Base-by-base conservation (phyloP, 2,329 filamentous ascomycete species). In the Aspergillus bombycis region DNA sequence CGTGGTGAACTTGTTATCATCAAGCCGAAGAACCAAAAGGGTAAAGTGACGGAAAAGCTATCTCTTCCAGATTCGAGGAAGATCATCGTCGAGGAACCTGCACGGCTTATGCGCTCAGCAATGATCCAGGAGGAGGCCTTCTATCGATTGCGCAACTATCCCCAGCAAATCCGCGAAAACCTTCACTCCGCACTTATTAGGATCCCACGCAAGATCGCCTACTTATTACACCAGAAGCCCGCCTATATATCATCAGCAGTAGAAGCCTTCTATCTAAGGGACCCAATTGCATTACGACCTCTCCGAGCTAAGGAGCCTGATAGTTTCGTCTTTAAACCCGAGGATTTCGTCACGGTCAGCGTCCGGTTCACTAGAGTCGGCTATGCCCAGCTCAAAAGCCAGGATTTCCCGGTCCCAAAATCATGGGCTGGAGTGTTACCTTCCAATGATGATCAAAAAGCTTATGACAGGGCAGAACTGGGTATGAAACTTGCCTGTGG, bases 401-500 rank as follows among this genome's bases (percentile, higher is more conserved):
- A 99, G 75, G 86, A 90, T 28, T 97, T 97, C 70, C 80, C 81
- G 57, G 81, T 88, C 0, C 84, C 91, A 0, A 88, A 88, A 2
- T 81, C 83, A 4, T 89, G 85, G 82, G 76, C 78, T 5, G 77
- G 74, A 2, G 81, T 80, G 10, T 69, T 85, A 6, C 81, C 77
- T 4, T 48, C 72, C 23, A 74, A 67, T 38, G 72, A 75, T 5
- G 30, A 80, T 70, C 43, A 88, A 82, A 88, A 80, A 75, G 65
- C 66, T 65, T 67, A 75, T 79, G 57, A 71, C 80, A 66, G 82
- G 56, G 79, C 82, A 1, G 90, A 94, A 61, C 81, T 91, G 46
- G 94, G 94, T 12, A 94, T 97, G 89, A 98, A 98, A 75, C 79
- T 98, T 11, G 86, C 92, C 0, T 93, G 90, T 69, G 95, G 94